phyloP scores from a whole-genome alignment of 208 protist genomes.

The Leishmania major region DNA sequence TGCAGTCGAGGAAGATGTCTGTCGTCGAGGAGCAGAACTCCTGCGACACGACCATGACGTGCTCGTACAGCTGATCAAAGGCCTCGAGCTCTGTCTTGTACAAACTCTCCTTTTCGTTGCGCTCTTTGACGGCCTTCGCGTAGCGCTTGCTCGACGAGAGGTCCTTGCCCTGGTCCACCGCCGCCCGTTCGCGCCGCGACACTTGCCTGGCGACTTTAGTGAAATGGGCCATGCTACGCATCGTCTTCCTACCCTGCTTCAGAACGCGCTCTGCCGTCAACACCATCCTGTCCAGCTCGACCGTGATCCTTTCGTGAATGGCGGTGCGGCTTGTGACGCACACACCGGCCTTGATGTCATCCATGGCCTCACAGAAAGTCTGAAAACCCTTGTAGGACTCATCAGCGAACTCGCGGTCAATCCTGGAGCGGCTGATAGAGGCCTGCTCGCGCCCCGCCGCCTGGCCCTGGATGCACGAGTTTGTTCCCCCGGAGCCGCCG shows the following conservation, averaged over 20 bases:
- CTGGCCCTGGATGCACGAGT: neutral
- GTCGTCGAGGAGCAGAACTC: slow-evolving; percentile 22
- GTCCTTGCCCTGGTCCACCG: slow-evolving; percentile 27
- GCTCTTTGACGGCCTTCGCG: slow-evolving; percentile 2
- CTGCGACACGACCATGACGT: slow-evolving; percentile 18
- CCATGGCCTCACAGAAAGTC: slow-evolving; percentile 29
- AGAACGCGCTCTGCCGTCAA: neutral
- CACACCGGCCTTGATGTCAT: slow-evolving; percentile 4
- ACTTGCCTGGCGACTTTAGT: neutral
- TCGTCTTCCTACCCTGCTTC: slow-evolving; percentile 25
- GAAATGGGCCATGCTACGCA: slow-evolving; percentile 3
- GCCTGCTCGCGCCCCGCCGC: neutral
- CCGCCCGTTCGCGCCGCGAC: slow-evolving; percentile 4
- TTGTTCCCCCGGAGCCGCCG: slow-evolving; percentile 17
- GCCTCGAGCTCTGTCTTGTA: slow-evolving; percentile 8
- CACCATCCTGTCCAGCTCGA: slow-evolving; percentile 15
- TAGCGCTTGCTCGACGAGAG: slow-evolving; percentile 16
- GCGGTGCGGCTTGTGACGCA: slow-evolving; percentile 18
- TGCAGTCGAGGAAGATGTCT: slow-evolving; percentile 29
- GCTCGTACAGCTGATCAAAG: slow-evolving; percentile 33
- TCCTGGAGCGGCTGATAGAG: neutral
- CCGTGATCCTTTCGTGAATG: slow-evolving; percentile 8
- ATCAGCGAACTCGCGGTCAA: slow-evolving; percentile 26
- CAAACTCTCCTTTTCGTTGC: slow-evolving; percentile 14
- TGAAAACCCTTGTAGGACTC: slow-evolving; percentile 13